phyloP scores from a whole-genome alignment of 2,329 filamentous ascomycete species.

The Nannizziopsis barbatae region DNA sequence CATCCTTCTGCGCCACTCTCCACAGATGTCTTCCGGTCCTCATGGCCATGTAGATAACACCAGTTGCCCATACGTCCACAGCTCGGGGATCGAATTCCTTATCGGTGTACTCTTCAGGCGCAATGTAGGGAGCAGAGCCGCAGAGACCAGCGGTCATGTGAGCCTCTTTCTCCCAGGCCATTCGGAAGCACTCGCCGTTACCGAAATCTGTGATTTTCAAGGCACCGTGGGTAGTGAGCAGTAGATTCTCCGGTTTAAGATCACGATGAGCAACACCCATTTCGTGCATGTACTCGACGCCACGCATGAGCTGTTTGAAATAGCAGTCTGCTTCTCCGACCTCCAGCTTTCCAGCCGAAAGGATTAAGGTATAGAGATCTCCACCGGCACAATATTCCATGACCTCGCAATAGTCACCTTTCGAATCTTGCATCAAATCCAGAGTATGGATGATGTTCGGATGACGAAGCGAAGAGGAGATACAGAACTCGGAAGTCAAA shows the following conservation, averaged over 20 bases:
- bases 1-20: constrained; percentile 92
- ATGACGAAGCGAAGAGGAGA: constrained; percentile 90
- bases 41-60: constrained; percentile 99
- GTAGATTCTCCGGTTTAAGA: constrained; percentile 89
- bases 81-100: constrained; percentile 93
- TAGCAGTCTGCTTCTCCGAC: constrained; percentile 91
- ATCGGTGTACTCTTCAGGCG: constrained; percentile 89
- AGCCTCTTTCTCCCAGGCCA: constrained; percentile 97
- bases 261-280: constrained; percentile 98
- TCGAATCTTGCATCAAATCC: constrained; percentile 87
- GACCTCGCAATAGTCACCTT: constrained; percentile 96
- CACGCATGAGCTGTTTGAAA: constrained; percentile 98
- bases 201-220: constrained; percentile 98
- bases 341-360: constrained; percentile 78
- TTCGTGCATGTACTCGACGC: constrained; percentile 97
- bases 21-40: constrained; percentile 88
- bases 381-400: constrained; percentile 99
- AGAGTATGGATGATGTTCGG: constrained; percentile 97
- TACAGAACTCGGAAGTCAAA: constrained; percentile 93
- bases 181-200: constrained; percentile 97
- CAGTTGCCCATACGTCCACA: constrained; percentile 97
- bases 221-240: constrained; percentile 81
- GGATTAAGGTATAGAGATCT: constrained; percentile 85
- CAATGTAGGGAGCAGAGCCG: constrained; percentile 92
- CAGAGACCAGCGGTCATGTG: constrained; percentile 97